phyloP scores from a whole-genome alignment of 805 yeast genomes.

The Kuraishia ogatae region DNA sequence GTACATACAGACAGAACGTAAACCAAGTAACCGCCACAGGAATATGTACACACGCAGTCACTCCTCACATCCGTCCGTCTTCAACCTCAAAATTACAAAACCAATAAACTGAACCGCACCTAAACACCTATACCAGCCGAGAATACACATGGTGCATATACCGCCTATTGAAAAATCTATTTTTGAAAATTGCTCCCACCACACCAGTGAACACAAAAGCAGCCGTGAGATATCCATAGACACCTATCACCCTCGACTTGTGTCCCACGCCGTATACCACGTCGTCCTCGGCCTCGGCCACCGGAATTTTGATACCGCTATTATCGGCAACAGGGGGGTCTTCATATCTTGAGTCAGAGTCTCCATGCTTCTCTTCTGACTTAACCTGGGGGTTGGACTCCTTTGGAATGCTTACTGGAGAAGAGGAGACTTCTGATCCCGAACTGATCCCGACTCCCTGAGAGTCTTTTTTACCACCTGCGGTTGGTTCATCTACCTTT shows the following conservation, averaged over 20 bases:
- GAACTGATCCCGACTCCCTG: neutral
- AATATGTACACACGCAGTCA: too few species aligned
- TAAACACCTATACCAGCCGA: neutral
- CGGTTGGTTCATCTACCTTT: neutral
- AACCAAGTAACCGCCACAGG: too few species aligned
- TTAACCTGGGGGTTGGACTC: too few species aligned
- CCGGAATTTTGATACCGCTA: neutral
- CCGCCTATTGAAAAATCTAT: neutral
- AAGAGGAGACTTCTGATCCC: neutral
- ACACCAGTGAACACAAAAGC: neutral
- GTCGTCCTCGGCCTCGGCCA: neutral
- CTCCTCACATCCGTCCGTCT: too few species aligned
- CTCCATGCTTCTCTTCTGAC: neutral
- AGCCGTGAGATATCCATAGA: slow-evolving; percentile 3
- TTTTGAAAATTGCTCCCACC: neutral
- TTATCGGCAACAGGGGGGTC: neutral
- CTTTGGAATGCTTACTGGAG: neutral
- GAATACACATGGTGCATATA: neutral
- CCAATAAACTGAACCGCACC: neutral
- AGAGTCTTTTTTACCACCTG: neutral
- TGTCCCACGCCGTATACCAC: neutral
- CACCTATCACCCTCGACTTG: slow-evolving; percentile 7
- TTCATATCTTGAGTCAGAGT: neutral
- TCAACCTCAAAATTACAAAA: too few species aligned
- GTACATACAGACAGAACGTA: neutral